These are phyloP conservation scores for Hyparrhenia diplandra DNA, from an alignment of 176 grass and related monocot species.

Conservation along the genomic window DNA sequence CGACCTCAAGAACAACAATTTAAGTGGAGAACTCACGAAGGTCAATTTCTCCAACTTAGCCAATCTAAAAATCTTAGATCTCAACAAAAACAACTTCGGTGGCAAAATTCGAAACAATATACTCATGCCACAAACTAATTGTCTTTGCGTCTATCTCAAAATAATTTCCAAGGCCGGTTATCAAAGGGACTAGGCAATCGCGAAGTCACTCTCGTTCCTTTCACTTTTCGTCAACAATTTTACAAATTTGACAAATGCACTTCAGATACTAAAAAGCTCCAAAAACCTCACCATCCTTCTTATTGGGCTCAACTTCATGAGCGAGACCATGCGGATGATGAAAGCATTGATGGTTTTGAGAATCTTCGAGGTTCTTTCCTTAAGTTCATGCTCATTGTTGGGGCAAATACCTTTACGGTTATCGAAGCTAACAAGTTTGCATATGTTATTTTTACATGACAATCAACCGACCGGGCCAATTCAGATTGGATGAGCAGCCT, in stretches of 20 bases:
- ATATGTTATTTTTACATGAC: background rate
- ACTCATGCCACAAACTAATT: slow-evolving; percentile 33
- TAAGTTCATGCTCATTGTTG: slow-evolving; percentile 19
- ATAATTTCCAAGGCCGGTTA: slow-evolving; percentile 9
- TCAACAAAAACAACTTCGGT: slow-evolving; percentile 38
- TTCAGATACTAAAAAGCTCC: slow-evolving; percentile 25
- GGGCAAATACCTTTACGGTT: slow-evolving; percentile 36
- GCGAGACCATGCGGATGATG: slow-evolving; percentile 20
- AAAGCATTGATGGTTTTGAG: background rate
- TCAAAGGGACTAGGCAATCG: slow-evolving; percentile 10
- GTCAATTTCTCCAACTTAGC: background rate
- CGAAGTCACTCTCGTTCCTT: slow-evolving; percentile 24
- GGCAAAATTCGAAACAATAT: slow-evolving; percentile 43
- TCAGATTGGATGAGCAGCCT: slow-evolving; percentile 33
- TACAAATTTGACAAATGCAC: slow-evolving; percentile 5
- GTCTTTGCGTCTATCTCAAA: background rate
- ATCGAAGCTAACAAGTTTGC: slow-evolving; percentile 24
- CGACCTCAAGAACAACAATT: background rate
- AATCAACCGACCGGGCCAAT: slow-evolving; percentile 23
- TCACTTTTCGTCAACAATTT: slow-evolving; percentile 15
- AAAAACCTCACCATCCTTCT: slow-evolving; percentile 36
- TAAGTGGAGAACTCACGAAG: background rate
- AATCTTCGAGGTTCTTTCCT: slow-evolving; percentile 29
- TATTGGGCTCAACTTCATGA: background rate
- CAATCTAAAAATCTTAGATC: slow-evolving; percentile 21